Base-by-base conservation (phyloP, 495 filamentous ascomycete genomes). In the Daldinia bambusicola region DNA sequence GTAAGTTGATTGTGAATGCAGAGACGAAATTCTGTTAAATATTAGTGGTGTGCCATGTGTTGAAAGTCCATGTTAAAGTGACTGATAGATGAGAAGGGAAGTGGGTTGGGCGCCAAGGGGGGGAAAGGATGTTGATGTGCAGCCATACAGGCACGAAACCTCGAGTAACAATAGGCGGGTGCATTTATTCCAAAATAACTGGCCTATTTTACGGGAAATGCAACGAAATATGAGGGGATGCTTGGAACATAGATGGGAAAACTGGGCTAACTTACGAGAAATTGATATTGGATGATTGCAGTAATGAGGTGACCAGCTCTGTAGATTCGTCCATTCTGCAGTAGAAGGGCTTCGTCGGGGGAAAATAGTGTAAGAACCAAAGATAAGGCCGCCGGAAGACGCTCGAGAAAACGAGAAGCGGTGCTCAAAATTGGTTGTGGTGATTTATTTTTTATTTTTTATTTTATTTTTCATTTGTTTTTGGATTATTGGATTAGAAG, bases 241-340 rank as follows among this genome's bases (percentile, higher is more conserved):
- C 22, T 18, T 10, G 4, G 18, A 8, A 2, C 40, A 6, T 22
- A 22, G 36, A 20, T 12, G 10, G 10, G 1, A 40, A 38, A 57
- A 12, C 30, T 34, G 12, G 14, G 37, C 2, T 16, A 7, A 60
- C 56, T 45, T 45, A 60, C 56, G 37, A 60, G 37, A 43, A 16
- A 26, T 16, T 12, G 38, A 43, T 14, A 14, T 30, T 60, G 56
- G 22, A 18, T 6, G 38, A 60, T 43, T 30, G 38, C 37, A 60
- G 22, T 32, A 32, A 18, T 16, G 40, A 12, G 22, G 31, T 60
- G 56, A 31, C 22, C 32, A 20, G 22, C 26, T 41, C 56, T 45
- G 37, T 43, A 13, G 38, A 22, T 45, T 60, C 56, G 56, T 60
- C 56, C 56, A 60, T 60, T 41, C 56, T 60, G 56, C 12, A 60